Evolutionary conservation across 805 yeast genomes (phyloP).

Genomic region (Limtongia smithiae): DNA sequence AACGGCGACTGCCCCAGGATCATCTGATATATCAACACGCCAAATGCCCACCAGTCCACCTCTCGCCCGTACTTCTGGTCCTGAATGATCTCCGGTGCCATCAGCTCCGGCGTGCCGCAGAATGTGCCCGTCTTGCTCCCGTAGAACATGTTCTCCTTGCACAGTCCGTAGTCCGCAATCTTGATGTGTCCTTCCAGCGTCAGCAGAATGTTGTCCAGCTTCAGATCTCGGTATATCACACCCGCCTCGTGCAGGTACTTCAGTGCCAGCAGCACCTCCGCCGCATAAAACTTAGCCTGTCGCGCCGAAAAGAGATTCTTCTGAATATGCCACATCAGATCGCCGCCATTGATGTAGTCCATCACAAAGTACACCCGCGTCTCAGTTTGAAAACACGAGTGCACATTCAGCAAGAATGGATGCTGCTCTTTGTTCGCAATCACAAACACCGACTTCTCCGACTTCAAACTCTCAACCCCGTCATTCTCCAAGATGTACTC

Average conservation of each 20-base stretch:
- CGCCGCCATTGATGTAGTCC: slow-evolving; percentile 98
- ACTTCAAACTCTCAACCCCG: slow-evolving; percentile 90
- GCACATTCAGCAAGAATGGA: slow-evolving; percentile 87
- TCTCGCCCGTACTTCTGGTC: slow-evolving; percentile 91
- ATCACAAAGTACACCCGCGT: slow-evolving; percentile 95
- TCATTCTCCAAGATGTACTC: slow-evolving; percentile 93
- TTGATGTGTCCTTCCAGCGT: slow-evolving; percentile 92
- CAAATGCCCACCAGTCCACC: slow-evolving; percentile 99
- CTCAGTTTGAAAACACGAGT: slow-evolving; percentile 96
- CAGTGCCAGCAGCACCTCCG: slow-evolving; percentile 87
- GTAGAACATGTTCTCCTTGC: slow-evolving; percentile 89
- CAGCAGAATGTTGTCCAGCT: slow-evolving; percentile 86
- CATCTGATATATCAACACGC: slow-evolving; percentile 95
- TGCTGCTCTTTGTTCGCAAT: slow-evolving; percentile 81
- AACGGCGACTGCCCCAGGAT: slow-evolving; percentile 93
- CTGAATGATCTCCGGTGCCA: slow-evolving; percentile 97
- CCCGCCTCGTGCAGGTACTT: slow-evolving; percentile 94
- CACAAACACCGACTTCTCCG: slow-evolving; percentile 87
- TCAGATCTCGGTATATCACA: slow-evolving; percentile 92
- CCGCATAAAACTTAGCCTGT: slow-evolving; percentile 95
- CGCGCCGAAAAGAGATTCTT: slow-evolving; percentile 81
- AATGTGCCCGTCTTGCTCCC: slow-evolving; percentile 87
- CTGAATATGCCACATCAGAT: slow-evolving; percentile 98
- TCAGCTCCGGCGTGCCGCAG: slow-evolving; percentile 98
- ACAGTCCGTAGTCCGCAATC: slow-evolving; percentile 94